Base-by-base conservation (phyloP, 768 basidiomycete genomes). In the Trametes elegans region DNA sequence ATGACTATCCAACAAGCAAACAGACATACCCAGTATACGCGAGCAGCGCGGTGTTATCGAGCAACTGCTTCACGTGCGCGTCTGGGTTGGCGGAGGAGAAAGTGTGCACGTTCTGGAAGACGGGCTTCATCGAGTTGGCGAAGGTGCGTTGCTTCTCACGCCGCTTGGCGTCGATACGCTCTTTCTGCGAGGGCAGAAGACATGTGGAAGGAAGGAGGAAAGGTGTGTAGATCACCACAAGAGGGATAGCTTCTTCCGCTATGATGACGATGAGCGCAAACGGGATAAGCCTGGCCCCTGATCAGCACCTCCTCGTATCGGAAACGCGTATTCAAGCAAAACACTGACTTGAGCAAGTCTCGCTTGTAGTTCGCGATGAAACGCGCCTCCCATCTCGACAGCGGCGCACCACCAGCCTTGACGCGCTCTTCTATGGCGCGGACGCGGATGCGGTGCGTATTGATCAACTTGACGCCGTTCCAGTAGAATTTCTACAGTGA, bases 141-240 rank as follows among this genome's bases (percentile, higher is more conserved):
- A 43, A 63, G 3, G 45, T 43, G 42, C 43, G 74, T 62, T 84
- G 72, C 52, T 64, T 69, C 32, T 81, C 65, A 70, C 78, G 61
- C 64, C 77, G 68, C 72, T 83, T 76, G 68, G 76, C 58, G 67
- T 75, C 65, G 72, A 87, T 75, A 73, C 93, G 72, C 74, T 86
- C 67, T 32, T 78, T 82, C 71, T 94, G 92, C 11, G 87, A 84
- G 1, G 92, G 88, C 5, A 94, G 79, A 50, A 93, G 78, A 65
- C 90, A 93, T 0, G 92, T 93, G 3, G 90, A 93, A 0, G 92
- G 92, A 24, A 94, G 81, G 74, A 91, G 79, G 65, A 80, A 82
- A 2, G 92, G 92, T n/a, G 82, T 84, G 64, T 90, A 93, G 57
- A 94, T 81, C 24, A 90, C 90, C 58, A 93, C 81, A 58, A 94